Percentiles rank a stretch among this genome's conserved stretches.
phyloP scores from a whole-genome alignment of 371 early-diverging fungal genomes.

The Syncephalastrum sp. region DNA sequence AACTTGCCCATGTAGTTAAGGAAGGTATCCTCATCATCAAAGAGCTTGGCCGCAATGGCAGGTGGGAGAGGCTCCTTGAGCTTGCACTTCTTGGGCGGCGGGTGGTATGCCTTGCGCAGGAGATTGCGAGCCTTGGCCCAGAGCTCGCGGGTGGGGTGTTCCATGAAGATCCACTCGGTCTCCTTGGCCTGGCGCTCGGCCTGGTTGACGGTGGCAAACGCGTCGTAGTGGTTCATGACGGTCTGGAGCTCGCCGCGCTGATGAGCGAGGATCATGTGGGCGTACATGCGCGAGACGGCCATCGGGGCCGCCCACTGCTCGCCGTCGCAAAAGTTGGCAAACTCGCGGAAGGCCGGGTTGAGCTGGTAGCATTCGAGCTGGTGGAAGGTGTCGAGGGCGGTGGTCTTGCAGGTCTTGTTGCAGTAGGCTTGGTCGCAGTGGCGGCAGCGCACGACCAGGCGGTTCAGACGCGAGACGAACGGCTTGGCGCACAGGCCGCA shows the following conservation, averaged over 20 bases:
- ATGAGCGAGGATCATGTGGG: constrained; percentile 55
- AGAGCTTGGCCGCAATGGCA: constrained; percentile 37
- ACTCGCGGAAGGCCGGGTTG: constrained; percentile 45
- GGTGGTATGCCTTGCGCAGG: constrained; percentile 48
- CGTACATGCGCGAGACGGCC: constrained; percentile 60
- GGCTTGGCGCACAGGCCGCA: constrained; percentile 63
- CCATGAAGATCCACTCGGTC: constrained; percentile 68
- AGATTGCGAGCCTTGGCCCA: constrained; percentile 54
- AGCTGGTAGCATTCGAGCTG: constrained; percentile 52
- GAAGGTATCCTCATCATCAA: constrained; percentile 59
- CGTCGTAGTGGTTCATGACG: constrained; percentile 54
- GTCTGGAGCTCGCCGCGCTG: constrained; percentile 54
- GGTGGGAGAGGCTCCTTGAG: constrained; percentile 56
- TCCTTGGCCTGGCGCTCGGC: constrained; percentile 66
- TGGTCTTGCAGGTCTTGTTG: constrained; percentile 51
- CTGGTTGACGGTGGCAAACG: constrained; percentile 65
- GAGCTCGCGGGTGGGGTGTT: constrained; percentile 48
- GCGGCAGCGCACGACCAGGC: constrained; percentile 46
- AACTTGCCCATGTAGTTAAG: constrained; percentile 63
- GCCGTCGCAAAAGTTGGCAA: constrained; percentile 47
- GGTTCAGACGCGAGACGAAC: constrained; percentile 28
- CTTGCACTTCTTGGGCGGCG: constrained; percentile 50
- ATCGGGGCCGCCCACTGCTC: constrained; percentile 61
- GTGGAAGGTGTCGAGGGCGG: constrained; percentile 58
- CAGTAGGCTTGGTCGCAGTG: constrained; percentile 56